Conservation (phyloP, 345 rosid species). For the Linum usitatissimum region DNA sequence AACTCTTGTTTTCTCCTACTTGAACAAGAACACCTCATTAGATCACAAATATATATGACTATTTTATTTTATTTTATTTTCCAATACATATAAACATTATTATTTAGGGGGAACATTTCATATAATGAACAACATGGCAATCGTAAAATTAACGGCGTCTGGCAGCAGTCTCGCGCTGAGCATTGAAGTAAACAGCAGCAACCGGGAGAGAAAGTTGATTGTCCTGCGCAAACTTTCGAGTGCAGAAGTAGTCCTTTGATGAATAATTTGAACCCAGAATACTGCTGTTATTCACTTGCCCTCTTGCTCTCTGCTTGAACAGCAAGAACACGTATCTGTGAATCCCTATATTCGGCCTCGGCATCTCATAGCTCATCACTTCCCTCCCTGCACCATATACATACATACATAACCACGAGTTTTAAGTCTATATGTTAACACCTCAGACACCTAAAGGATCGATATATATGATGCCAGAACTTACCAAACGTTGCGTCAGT, state of each 20-base stretch:
- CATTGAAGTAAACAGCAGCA: constrained; percentile 83
- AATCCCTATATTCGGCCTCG: constrained; percentile 88
- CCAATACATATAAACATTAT: too few relatives aligned
- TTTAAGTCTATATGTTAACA: too few relatives aligned
- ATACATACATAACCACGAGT: too few relatives aligned
- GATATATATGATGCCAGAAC: background rate
- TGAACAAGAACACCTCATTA: too few relatives aligned
- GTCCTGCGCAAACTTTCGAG: constrained; percentile 60
- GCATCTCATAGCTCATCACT: constrained; percentile 66
- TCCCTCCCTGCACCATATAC: constrained; percentile 86
- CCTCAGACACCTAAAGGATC: too few relatives aligned
- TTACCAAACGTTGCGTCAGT: constrained; percentile 89
- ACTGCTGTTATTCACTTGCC: constrained; percentile 34
- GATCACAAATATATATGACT: too few relatives aligned
- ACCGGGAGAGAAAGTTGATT: constrained; percentile 75
- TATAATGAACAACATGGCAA: too few relatives aligned
- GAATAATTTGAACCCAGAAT: constrained; percentile 11
- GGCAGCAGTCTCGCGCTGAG: constrained; percentile 94
- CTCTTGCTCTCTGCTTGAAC: constrained; percentile 53
- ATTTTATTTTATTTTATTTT: too few relatives aligned
- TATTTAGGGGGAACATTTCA: too few relatives aligned
- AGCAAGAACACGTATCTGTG: constrained; percentile 80
- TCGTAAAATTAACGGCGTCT: constrained; percentile 54
- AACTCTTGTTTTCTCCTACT: too few relatives aligned
- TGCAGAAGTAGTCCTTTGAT: constrained; percentile 55